Conservation (phyloP, 257 asterid genomes). For the Ligustrum vulgare region DNA sequence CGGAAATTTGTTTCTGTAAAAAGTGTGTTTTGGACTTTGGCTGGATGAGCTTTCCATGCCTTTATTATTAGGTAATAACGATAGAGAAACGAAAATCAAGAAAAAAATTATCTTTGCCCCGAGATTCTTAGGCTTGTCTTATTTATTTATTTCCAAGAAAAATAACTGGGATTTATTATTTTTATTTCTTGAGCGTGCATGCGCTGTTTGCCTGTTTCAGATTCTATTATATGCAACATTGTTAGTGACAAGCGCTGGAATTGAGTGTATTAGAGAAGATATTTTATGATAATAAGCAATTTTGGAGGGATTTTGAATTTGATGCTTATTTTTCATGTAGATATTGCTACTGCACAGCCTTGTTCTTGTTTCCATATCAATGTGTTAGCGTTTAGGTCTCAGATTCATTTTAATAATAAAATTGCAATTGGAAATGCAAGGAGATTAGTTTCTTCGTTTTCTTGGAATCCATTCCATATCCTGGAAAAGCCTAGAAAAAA, state of each 20-base stretch:
- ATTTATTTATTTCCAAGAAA: background rate
- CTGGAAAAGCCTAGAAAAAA: conserved; percentile 33
- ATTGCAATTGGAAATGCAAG: conserved; percentile 43
- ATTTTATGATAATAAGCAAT: background rate
- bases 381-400: conserved; percentile 50
- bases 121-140: background rate
- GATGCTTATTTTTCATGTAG: conserved; percentile 47
- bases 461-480: conserved; percentile 38
- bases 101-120: background rate
- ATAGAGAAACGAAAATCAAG: background rate
- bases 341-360: conserved; percentile 78
- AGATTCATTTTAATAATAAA: conserved; percentile 32
- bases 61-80: conserved; percentile 65
- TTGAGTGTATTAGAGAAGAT: background rate
- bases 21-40: conserved; percentile 39
- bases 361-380: conserved; percentile 64
- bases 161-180: background rate
- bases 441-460: conserved; percentile 37
- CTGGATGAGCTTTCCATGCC: conserved; percentile 97
- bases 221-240: background rate
- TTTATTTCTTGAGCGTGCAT: background rate
- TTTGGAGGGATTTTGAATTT: background rate
- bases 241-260: background rate
- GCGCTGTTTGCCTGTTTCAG: background rate
- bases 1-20: conserved; percentile 18